Base-by-base conservation (phyloP, 768 basidiomycete species). In the Mycena rebaudengoi region DNA sequence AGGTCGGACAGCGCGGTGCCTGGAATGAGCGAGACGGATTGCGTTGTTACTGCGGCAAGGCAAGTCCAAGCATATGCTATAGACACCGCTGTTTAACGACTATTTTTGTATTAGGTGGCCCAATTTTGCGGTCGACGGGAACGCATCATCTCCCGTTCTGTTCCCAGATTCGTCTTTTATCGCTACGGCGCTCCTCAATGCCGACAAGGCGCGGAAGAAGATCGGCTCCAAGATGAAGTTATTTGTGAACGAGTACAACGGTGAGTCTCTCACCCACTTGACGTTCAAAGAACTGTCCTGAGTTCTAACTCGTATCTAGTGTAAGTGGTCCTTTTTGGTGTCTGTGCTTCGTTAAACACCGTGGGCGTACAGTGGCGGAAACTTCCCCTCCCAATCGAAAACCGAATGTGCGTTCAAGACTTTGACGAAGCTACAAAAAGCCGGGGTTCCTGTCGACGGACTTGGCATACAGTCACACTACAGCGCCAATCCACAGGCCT, bases 401-500 rank as follows among this genome's bases (percentile, higher is more conserved):
- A 67, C 66, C 10, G 66, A 67, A 16, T 67, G 66, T 32, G 62
- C 52, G 12, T 67, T 67, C 52, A 64, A 67, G 14, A 16, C 64
- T 51, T 35, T 67, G 13, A 16, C 45, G 16, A 41, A 58, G 25
- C 39, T 67, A 12, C 32, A 64, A 28, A 29, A 32, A 6, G 48
- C 66, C 7, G 62, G 62, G 8, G 62, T 64, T 0, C 40, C 57
- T 1, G 39, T 67, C 25, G 66, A 67, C 49, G 66, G 66, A 12
- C 20, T 67, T 28, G 66, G 66, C 11, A 67, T 67, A 10, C 66
- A 67, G 30, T 67, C 66, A 2, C 66, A 67, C 53, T 67, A 67
- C 37, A 63, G 62, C 48, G 66, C 66, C 1, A 67, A 63, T 21
- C 57, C 66, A 12, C 40, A 40, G 12, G 66, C 66, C 3, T 67